Conservation (phyloP, 352 stramenopile genomes). For the Phytophthora citrophthora region DNA sequence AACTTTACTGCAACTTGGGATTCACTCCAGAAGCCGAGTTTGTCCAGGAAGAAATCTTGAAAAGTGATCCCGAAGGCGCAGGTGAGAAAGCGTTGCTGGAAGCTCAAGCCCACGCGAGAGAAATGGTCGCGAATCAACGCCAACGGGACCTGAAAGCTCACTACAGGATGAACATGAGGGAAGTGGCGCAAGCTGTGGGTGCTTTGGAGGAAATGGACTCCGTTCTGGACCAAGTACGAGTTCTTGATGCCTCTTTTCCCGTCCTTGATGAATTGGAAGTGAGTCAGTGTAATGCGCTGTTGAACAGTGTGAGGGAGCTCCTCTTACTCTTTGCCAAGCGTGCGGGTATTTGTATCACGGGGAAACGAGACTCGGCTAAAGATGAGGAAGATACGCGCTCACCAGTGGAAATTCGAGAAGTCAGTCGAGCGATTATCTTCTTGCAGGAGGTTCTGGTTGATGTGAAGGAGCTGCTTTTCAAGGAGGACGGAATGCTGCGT, state of each 20-base stretch:
- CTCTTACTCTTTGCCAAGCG: slow-evolving; percentile 58
- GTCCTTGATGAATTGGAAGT: slow-evolving; percentile 10
- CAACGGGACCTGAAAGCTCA: slow-evolving; percentile 61
- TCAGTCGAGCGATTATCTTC: slow-evolving; percentile 18
- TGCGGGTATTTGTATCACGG: slow-evolving; percentile 65
- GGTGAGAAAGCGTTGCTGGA: slow-evolving; percentile 69
- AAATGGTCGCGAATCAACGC: slow-evolving; percentile 52
- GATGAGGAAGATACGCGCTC: slow-evolving; percentile 59
- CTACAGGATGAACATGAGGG: slow-evolving; percentile 64
- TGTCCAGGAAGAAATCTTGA: slow-evolving; percentile 64
- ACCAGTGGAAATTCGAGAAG: slow-evolving; percentile 39
- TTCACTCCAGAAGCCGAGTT: slow-evolving; percentile 58
- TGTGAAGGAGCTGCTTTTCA: slow-evolving; percentile 33
- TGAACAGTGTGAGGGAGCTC: slow-evolving; percentile 50
- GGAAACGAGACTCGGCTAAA: slow-evolving; percentile 59
- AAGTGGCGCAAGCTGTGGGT: slow-evolving; percentile 58
- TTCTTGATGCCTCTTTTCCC: slow-evolving; percentile 37
- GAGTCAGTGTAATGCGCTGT: slow-evolving; percentile 31
- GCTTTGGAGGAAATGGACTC: slow-evolving; percentile 70
- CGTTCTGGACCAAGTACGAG: slow-evolving; percentile 43
- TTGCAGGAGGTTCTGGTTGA: slow-evolving; percentile 47
- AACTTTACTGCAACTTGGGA: slow-evolving; percentile 61
- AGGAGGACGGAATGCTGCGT: slow-evolving; percentile 19
- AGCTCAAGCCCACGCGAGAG: slow-evolving; percentile 52
- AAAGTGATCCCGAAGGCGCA: slow-evolving; percentile 68